Evolutionary conservation across 176 grass and related monocot species (phyloP), one percentile per base, ranked within the genome.

Genomic region (Melocanna baccifera): DNA sequence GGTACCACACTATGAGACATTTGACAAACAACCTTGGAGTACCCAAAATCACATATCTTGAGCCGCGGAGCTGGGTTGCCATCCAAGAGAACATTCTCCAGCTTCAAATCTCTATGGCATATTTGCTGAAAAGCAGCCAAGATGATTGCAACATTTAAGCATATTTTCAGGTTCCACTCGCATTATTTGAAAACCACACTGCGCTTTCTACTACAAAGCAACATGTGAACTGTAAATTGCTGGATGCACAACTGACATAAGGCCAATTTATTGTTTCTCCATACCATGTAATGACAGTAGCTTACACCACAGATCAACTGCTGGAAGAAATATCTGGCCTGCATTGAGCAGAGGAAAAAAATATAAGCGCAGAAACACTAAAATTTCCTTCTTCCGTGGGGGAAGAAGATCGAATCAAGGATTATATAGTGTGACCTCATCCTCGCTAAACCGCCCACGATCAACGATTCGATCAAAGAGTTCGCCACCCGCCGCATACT

Each of bases 41-140:
- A 94, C 39, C 92, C 92, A 84, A 94, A 94, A 92, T 94, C 92
- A 67, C 90, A 94, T 83, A 94, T 94, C 90, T 94, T 94, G 61
- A 94, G 90, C 67, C 87, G 87, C 0, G 87, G 92, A 61, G 92
- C 92, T 41, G 59, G 50, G 61, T 59, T 94, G 30, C 90, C 90
- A 74, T 94, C 90, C 58, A 92, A 74, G 50, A 92, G 90, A 82
- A 89, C 90, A 89, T 94, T 94, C 87, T 94, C 92, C 81, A 94
- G 50, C 71, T 94, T 94, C 90, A 94, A 90, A 92, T 94, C 92
- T 79, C 92, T 88, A 84, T 94, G 90, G 77, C 92, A 94, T 87
- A 94, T 94, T 94, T 94, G 87, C 92, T 94, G 87, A 69, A 83
- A 90, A 85, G 83, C 41, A 70, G 59, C 25, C 42, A 81, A 87